phyloP scores from a whole-genome alignment of 176 grass and related monocot species.

The Hyparrhenia diplandra region DNA sequence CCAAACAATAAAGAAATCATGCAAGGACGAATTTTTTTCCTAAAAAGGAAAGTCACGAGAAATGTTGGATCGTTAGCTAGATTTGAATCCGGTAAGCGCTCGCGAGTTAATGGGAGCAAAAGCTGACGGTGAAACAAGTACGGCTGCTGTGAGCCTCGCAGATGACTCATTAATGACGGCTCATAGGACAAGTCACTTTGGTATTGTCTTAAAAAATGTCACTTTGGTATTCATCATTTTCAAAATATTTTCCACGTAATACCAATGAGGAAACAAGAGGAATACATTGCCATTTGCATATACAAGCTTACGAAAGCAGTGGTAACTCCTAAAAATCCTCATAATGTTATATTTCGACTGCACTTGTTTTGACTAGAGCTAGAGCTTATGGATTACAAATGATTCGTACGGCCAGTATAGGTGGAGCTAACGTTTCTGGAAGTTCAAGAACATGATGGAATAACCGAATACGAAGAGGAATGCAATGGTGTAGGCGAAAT shows the following conservation, averaged over 20 bases:
- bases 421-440: slow-evolving; percentile 60
- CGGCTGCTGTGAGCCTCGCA: too few species aligned
- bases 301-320: not conserved
- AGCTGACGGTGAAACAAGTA: too few species aligned
- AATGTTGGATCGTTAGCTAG: too few species aligned
- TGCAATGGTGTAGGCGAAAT: slow-evolving; percentile 45
- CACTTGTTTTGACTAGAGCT: not conserved
- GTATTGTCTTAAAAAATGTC: too few species aligned
- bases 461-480: slow-evolving; percentile 76
- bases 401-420: not conserved
- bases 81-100: too few species aligned
- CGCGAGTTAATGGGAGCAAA: too few species aligned
- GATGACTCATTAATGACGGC: too few species aligned
- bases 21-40: too few species aligned
- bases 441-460: slow-evolving; percentile 74
- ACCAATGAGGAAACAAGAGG: not conserved
- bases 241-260: not conserved
- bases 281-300: not conserved
- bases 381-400: not conserved
- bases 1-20: too few species aligned
- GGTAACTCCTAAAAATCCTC: not conserved
- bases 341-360: not conserved
- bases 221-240: not conserved
- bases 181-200: too few species aligned
- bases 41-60: too few species aligned